Evolutionary conservation across 768 basidiomycete genomes (phyloP).

Genomic region (Lactarius quietus): DNA sequence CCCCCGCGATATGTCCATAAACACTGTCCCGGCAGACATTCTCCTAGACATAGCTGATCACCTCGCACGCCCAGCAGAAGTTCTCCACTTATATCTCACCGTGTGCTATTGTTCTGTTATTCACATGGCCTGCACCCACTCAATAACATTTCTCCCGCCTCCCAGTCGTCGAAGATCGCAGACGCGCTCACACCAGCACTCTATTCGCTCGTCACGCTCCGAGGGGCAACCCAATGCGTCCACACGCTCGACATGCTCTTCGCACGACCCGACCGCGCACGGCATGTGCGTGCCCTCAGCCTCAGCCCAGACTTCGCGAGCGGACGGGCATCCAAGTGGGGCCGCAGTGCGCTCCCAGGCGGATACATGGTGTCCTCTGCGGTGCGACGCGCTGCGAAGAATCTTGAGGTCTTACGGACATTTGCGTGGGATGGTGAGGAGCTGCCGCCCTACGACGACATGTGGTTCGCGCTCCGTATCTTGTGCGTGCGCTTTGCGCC

Average conservation of each 20-base stretch:
- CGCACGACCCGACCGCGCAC: slow-evolving; percentile 51
- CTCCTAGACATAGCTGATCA: slow-evolving; percentile 61
- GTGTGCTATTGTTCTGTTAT: slow-evolving; percentile 39
- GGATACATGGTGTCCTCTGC: slow-evolving; percentile 46
- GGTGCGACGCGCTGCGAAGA: slow-evolving; percentile 45
- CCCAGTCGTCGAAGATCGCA: slow-evolving; percentile 57
- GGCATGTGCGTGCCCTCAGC: slow-evolving; percentile 60
- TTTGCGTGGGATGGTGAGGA: slow-evolving; percentile 72
- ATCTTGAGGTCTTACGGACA: slow-evolving; percentile 58
- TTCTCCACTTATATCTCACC: slow-evolving; percentile 57
- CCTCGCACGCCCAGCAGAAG: slow-evolving; percentile 49
- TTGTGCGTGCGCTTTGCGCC: slow-evolving; percentile 43
- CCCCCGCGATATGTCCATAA: slow-evolving; percentile 6
- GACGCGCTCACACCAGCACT: slow-evolving; percentile 51
- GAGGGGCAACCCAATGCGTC: slow-evolving; percentile 55
- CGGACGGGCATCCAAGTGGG: slow-evolving; percentile 22
- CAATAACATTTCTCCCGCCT: not conserved
- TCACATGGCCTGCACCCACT: not conserved
- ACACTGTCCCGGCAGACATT: slow-evolving; percentile 51
- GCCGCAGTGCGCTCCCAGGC: slow-evolving; percentile 33
- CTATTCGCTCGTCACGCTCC: slow-evolving; percentile 55
- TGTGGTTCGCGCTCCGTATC: slow-evolving; percentile 72
- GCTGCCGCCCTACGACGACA: slow-evolving; percentile 60
- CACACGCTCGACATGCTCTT: slow-evolving; percentile 63
- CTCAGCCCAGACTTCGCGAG: slow-evolving; percentile 38